Evolutionary conservation across 2,329 filamentous ascomycete species (phyloP), one percentile per base, ranked within the genome.

Genomic region (Aspergillus niger): DNA sequence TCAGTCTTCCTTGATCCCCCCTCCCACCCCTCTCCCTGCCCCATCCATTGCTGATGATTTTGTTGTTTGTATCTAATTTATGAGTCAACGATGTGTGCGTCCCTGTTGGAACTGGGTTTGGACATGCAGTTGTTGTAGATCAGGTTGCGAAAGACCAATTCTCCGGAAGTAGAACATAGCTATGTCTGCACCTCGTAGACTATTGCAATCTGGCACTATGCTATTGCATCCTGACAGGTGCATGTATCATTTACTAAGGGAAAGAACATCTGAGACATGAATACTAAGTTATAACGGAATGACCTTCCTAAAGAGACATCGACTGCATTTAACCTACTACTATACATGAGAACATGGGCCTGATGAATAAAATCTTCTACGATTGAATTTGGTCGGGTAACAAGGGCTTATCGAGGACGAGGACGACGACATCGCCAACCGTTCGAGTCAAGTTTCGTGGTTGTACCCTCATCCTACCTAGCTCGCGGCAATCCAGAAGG

Each of bases 41-140:
- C 15, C 41, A 26, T 22, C 36, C 51, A 48, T 59, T 22, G 17
- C 30, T 41, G 55, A 48, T 13, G 48, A 43, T 55, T 15, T 49
- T 49, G 32, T 51, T 58, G 30, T 38, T 50, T 58, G 30, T 57
- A 58, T 17, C 15, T 51, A 52, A 38, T 47, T 63, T 44, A 61
- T 52, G 61, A 63, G 52, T 63, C 56, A 59, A 61, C 26, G 58
- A 63, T 59, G 38, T 5, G 26, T 53, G 39, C 41, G 44, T 13
- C 15, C 26, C 44, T 48, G 11, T 48, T 28, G 22, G 24, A 15
- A 26, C 24, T n/a, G 5, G 22, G 4, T 41, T n/a, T 44, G 41
- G 41, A 8, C 11, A 17, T 24, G 41, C 32, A 36, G 3, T 36
- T 11, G 11, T 13, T 3, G 32, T 13, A 36, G 32, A 36, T 36